phyloP scores from a whole-genome alignment of 139 green algal genomes.

The Choricystis sp. region DNA sequence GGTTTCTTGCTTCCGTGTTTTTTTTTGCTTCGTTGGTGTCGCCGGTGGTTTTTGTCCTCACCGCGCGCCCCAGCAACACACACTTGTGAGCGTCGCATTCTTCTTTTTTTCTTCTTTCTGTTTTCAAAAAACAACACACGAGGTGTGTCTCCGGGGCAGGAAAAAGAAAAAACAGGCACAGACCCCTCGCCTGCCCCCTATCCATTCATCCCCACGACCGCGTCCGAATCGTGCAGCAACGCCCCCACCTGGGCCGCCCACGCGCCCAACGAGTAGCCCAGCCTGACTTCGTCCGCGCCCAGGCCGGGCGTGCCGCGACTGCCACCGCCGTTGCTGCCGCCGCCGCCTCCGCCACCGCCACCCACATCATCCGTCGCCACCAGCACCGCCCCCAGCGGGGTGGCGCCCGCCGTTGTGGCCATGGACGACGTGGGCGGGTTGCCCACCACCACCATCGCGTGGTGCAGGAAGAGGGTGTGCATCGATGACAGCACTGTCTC shows the following conservation, averaged over 20 bases:
- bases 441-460: constrained; percentile 22
- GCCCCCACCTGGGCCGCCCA: not conserved
- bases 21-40: too few relatives aligned
- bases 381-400: not conserved
- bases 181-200: not conserved
- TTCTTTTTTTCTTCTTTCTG: too few relatives aligned
- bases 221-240: not conserved
- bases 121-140: too few relatives aligned
- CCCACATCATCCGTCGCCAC: not conserved
- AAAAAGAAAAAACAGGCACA: too few relatives aligned
- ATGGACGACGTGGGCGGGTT: constrained; percentile 10
- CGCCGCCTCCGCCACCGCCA: too few relatives aligned
- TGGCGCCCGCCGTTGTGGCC: not conserved
- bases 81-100: too few relatives aligned
- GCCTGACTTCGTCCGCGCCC: not conserved
- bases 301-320: not conserved
- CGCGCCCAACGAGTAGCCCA: not conserved
- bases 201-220: not conserved
- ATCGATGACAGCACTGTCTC: constrained; percentile 20
- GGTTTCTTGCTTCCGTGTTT: too few relatives aligned
- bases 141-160: too few relatives aligned
- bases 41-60: too few relatives aligned
- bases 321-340: not conserved
- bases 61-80: too few relatives aligned
- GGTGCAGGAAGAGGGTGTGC: constrained; percentile 20